Base-by-base conservation (phyloP, 176 grass and related monocot genomes). In the Guadua angustifolia region DNA sequence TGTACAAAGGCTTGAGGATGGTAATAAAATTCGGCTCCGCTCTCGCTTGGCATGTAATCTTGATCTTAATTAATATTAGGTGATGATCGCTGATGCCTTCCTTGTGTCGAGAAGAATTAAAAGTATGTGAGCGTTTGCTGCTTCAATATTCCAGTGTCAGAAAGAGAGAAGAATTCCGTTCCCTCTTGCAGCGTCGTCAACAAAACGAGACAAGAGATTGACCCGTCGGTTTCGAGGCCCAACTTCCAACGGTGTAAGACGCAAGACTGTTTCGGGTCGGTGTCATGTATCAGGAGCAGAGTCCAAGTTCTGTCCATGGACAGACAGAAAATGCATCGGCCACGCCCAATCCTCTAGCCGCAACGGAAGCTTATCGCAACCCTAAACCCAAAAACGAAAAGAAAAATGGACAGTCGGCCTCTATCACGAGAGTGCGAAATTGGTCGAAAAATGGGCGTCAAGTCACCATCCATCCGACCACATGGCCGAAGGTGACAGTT, bases 1-100 rank as follows among this genome's bases (percentile, higher is more conserved):
- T 92, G 90, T 92, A 92, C 83, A 92, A 86, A 92, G 78, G 86
- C 80, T 83, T 74, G 90, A 88, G 81, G 1, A 42, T 40, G 61
- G 79, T 4, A 85, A 89, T 86, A 88, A 92, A 83, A 83, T 32
- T 59, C 75, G 38, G 79, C 90, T 92, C 74, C 87, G 49, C 47
- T 85, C 77, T 76, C 81, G 77, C 70, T 57, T 68, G 39, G n/a
- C 69, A 69, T 88, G 40, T 68, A n/a, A 59, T 68, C 51, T 57
- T 56, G 73, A 86, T 80, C 56, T 18, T 35, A 22, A 16, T 18
- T 35, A 22, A 16, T 52, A 16, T 19, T 36, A 55, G 26, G 17
- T 82, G 24, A 55, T 19, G 22, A 50, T 71, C 21, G 9, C 17
- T 35, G 29, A 44, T 65, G 36, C 17, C 46, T 29, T 29, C 17